These are phyloP conservation scores for Paralagenidium karlingii DNA, from an alignment of 352 stramenopile species.

Conservation along the genomic window DNA sequence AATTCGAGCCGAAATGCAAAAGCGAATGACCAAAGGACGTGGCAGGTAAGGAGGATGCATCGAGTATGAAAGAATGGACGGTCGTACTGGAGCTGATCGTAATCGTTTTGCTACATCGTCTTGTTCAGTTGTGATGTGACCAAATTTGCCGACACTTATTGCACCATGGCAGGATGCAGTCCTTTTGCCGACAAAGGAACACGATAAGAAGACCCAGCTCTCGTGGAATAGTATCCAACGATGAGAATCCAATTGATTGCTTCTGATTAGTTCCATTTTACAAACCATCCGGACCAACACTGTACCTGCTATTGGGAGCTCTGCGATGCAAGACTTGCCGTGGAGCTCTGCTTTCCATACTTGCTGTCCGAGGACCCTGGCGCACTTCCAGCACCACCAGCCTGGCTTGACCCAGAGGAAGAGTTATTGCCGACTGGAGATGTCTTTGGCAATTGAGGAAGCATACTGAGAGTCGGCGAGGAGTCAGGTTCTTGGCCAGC, in stretches of 20 bases:
- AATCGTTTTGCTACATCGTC: background rate
- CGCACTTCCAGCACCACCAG: too few species aligned
- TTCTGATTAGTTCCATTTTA: too few species aligned
- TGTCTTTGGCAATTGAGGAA: slow-evolving; percentile 40
- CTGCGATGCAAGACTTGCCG: too few species aligned
- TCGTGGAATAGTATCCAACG: too few species aligned
- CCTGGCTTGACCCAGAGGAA: too few species aligned
- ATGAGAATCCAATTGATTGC: too few species aligned
- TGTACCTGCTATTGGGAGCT: too few species aligned
- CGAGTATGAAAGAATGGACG: background rate
- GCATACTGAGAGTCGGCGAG: slow-evolving; percentile 66
- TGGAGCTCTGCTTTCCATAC: too few species aligned
- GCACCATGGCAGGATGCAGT: slow-evolving; percentile 75
- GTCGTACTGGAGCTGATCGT: slow-evolving; percentile 3
- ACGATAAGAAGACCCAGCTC: slow-evolving; percentile 17
- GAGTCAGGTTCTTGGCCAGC: slow-evolving; percentile 52
- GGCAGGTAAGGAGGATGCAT: slow-evolving; percentile 26
- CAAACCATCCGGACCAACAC: too few species aligned
- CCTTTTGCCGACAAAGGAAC: slow-evolving; percentile 79
- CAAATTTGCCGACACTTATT: slow-evolving; percentile 74
- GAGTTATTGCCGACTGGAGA: slow-evolving; percentile 18
- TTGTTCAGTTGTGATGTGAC: slow-evolving; percentile 60
- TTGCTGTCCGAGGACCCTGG: too few species aligned
- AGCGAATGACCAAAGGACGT: slow-evolving; percentile 72
- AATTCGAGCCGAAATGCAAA: slow-evolving; percentile 57